Evolutionary conservation across 2,329 filamentous ascomycete genomes (phyloP).

Genomic region (Westerdykella sp.): DNA sequence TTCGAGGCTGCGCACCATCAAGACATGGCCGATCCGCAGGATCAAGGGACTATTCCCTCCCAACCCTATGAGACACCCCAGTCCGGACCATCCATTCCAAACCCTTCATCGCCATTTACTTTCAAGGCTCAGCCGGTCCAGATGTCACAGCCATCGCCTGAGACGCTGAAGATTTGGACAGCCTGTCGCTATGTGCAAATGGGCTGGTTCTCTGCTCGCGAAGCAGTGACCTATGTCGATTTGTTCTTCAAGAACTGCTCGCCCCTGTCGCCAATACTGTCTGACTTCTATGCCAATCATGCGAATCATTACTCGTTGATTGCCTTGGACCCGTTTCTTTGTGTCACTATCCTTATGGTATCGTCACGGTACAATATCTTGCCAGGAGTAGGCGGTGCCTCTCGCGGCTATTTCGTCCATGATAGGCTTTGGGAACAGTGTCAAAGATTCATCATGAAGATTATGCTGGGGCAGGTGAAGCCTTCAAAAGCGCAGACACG

Average conservation of each 20-base stretch:
- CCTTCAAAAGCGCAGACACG: conserved; percentile 46
- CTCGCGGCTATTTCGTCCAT: conserved; percentile 49
- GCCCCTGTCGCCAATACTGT: conserved; percentile 46
- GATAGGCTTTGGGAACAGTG: conserved; percentile 51
- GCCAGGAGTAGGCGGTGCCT: conserved; percentile 37
- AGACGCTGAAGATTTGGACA: conserved; percentile 44
- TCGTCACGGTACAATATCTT: conserved; percentile 47
- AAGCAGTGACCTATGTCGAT: conserved; percentile 50
- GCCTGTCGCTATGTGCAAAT: conserved; percentile 49
- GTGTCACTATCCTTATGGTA: conserved; percentile 50
- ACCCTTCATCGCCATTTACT: conserved; percentile 25
- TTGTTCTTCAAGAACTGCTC: conserved; percentile 49
- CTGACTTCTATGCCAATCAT: conserved; percentile 46
- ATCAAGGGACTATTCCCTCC: conserved; percentile 24
- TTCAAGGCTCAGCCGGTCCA: conserved; percentile 33
- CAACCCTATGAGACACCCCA: conserved; percentile 35
- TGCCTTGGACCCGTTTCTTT: conserved; percentile 48
- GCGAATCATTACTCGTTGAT: conserved; percentile 45
- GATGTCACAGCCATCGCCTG: conserved; percentile 35
- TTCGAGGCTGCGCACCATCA: conserved; percentile 45
- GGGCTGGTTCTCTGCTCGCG: conserved; percentile 51
- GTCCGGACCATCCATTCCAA: conserved; percentile 20
- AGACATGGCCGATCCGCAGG: conserved; percentile 32
- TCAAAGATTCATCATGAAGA: conserved; percentile 48
- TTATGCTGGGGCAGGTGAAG: conserved; percentile 51